Evolutionary conservation across 1,139 yeast genomes (phyloP), one percentile per base, ranked within the genome.

Genomic region (Candida sanyaensis): DNA sequence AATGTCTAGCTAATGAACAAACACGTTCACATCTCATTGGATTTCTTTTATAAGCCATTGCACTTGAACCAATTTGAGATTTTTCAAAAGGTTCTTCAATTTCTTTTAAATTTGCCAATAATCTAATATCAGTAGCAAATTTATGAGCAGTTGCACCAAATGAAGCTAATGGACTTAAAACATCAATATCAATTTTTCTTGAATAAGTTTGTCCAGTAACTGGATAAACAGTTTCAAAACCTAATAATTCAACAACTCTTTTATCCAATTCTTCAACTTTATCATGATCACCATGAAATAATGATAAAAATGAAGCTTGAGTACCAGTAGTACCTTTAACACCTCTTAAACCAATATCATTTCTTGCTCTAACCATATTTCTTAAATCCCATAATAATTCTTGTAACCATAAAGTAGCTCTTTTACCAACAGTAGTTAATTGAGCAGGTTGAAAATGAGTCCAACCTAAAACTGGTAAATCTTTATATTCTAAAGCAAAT

Each of bases 371-470:
- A 59, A 81, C 86, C 74, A 93, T 81, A 75, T 95, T 95, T 75
- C 99, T 84, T 69, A 93, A 81, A 73, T 93, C 99, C 99, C 99
- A 93, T 63, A 93, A 78, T 61, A 95, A 78, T 71, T 93, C 99
- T 77, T 93, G 99, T 61, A 95, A 78, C 99, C 99, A 93, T 63
- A 93, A 78, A 43, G 97, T 90, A 49, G 96, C 96, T 75, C 99
- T 87, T 79, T 93, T 93, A 65, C 99, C 99, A 53, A 93, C 96
- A 40, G 99, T 93, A 55, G 98, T 92, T 66, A 95, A 82, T 77
- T 93, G 99, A 49, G 99, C 99, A 21, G 99, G 99, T 75, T 93
- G 99, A 83, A 93, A 93, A 72, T 93, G 99, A 51, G 99, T 93
- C 97, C 98, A 93, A 37, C 99, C 99, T 58, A 93, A 81, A 43